A percentile compares a stretch with the other conserved stretches of the same genome.
Conservation (phyloP, 2,329 filamentous ascomycete genomes). For the Fusarium avenaceum region DNA sequence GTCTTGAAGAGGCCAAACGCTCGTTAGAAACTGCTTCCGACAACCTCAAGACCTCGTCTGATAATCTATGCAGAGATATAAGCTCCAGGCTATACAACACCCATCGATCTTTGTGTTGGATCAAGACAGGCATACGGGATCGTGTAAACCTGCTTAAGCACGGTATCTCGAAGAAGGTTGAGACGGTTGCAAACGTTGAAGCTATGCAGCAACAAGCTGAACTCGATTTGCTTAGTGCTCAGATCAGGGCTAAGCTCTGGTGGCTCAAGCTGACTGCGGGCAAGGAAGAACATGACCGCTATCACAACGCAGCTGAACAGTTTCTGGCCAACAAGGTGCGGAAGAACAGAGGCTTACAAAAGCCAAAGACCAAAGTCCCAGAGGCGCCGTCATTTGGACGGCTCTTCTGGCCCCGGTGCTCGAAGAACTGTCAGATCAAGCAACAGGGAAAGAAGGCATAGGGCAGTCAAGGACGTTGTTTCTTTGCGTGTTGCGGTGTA, state of each 20-base stretch:
- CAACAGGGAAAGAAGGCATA: slow-evolving; percentile 28
- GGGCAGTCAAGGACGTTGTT: slow-evolving; percentile 13
- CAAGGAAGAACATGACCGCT: slow-evolving; percentile 60
- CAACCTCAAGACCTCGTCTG: slow-evolving; percentile 49
- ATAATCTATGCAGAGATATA: slow-evolving; percentile 47
- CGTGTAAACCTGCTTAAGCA: slow-evolving; percentile 38
- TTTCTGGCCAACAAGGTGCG: slow-evolving; percentile 57
- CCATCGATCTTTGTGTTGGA: slow-evolving; percentile 42
- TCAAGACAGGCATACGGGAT: slow-evolving; percentile 36
- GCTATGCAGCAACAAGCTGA: slow-evolving; percentile 58
- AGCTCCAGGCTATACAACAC: slow-evolving; percentile 38
- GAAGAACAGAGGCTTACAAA: slow-evolving; percentile 50
- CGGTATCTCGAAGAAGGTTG: slow-evolving; percentile 38
- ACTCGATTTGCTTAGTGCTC: slow-evolving; percentile 64
- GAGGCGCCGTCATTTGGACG: slow-evolving; percentile 34
- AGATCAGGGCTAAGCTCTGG: slow-evolving; percentile 68
- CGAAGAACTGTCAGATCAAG: slow-evolving; percentile 40
- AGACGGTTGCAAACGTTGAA: slow-evolving; percentile 32
- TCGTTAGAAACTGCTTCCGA: slow-evolving; percentile 52
- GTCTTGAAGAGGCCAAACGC: slow-evolving; percentile 53
- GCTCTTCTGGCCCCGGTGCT: slow-evolving; percentile 33
- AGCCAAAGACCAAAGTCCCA: slow-evolving; percentile 41
- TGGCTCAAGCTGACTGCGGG: slow-evolving; percentile 69
- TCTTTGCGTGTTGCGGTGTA: slow-evolving; percentile 35
- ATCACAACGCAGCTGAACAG: slow-evolving; percentile 62